Percentiles rank a stretch among this genome's conserved stretches.
Evolutionary conservation across 2,329 filamentous ascomycete species (phyloP).

Genomic region (Penicillium sumatraense): DNA sequence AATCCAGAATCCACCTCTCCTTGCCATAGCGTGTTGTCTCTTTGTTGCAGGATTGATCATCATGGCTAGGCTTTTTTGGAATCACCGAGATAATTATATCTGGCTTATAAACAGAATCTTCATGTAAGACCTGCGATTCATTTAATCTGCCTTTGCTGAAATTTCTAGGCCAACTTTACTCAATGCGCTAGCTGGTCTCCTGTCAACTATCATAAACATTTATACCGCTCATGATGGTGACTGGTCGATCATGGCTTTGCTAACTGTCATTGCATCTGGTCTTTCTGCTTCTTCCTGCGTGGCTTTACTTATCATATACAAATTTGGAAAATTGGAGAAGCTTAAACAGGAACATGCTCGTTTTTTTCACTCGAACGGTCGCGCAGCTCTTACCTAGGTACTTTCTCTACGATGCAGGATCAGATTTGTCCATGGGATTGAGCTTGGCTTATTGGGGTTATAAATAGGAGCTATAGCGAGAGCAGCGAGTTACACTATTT

Average conservation of each 20-base stretch:
- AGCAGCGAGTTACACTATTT: neutral
- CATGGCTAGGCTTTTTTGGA: conserved; percentile 50
- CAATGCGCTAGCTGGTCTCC: conserved; percentile 56
- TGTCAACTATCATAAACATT: conserved; percentile 56
- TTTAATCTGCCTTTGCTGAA: conserved; percentile 3
- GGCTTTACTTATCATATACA: conserved; percentile 41
- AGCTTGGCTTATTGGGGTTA: neutral
- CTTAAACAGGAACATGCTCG: conserved; percentile 18
- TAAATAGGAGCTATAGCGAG: neutral
- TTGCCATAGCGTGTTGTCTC: conserved; percentile 51
- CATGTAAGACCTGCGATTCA: conserved; percentile 33
- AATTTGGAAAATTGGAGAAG: conserved; percentile 39
- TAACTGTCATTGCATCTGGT: conserved; percentile 43
- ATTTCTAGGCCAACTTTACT: conserved; percentile 39
- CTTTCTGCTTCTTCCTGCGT: conserved; percentile 24
- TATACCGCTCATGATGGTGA: conserved; percentile 54
- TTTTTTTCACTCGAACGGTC: neutral
- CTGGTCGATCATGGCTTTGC: conserved; percentile 51
- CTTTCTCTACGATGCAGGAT: neutral
- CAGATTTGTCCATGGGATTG: neutral
- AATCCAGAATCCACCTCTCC: conserved; percentile 44
- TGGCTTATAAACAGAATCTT: conserved; percentile 61
- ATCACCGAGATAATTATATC: conserved; percentile 56
- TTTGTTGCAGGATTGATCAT: conserved; percentile 38
- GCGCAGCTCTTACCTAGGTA: neutral